Evolutionary conservation across 2,329 filamentous ascomycete species (phyloP).

Genomic region (Arthrobotrys sinensis): DNA sequence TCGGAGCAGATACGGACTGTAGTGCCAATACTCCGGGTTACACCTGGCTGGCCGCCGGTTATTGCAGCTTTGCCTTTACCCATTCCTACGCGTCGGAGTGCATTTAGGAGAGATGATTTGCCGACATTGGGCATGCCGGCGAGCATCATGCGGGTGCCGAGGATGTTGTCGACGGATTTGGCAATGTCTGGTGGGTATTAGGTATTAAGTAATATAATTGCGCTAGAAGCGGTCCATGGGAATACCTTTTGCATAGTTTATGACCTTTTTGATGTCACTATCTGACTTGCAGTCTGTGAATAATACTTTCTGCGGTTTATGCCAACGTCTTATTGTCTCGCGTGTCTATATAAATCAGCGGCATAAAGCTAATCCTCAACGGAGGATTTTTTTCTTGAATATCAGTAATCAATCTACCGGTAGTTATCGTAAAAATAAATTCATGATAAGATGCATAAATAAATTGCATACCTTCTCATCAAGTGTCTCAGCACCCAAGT

Average conservation of each 20-base stretch:
- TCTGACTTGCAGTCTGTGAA: constrained; percentile 72
- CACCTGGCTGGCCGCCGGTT: constrained; percentile 88
- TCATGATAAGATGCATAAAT: background rate
- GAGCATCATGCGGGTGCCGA: constrained; percentile 86
- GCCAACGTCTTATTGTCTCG: constrained; percentile 72
- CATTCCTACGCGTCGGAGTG: constrained; percentile 80
- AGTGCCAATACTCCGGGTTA: constrained; percentile 87
- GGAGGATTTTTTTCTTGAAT: constrained; percentile 57
- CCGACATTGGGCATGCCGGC: constrained; percentile 99
- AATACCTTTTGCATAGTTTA: constrained; percentile 63
- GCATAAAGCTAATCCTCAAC: constrained; percentile 52
- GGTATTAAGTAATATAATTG: background rate
- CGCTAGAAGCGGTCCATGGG: too few relatives aligned
- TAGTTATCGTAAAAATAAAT: constrained; percentile 60
- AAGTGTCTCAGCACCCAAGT: constrained; percentile 73
- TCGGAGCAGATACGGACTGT: constrained; percentile 84
- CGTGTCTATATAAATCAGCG: constrained; percentile 68
- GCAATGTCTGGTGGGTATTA: constrained; percentile 60
- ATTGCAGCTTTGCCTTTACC: constrained; percentile 79
- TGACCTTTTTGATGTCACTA: constrained; percentile 69
- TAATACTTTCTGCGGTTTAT: constrained; percentile 71
- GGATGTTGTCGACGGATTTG: constrained; percentile 73
- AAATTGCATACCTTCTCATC: constrained; percentile 64
- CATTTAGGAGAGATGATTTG: constrained; percentile 94
- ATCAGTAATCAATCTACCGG: constrained; percentile 65